Conservation (phyloP, 345 rosid species). For the Brassica incana region DNA sequence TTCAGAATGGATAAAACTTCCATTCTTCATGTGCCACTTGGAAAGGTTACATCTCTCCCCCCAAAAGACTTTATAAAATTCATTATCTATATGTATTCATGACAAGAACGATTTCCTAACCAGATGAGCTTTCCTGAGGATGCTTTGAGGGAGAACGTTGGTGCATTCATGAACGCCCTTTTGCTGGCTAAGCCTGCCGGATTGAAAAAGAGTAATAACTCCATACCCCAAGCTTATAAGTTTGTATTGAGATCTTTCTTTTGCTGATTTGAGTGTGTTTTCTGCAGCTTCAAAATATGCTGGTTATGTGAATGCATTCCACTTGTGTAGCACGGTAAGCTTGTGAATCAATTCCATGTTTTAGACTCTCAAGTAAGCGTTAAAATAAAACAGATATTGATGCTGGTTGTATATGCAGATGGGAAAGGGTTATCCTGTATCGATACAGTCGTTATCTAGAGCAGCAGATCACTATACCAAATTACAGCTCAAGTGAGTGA, state of each 20-base stretch:
- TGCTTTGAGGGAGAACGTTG: conserved; percentile 72
- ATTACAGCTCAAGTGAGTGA: conserved; percentile 44
- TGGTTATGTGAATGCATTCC: conserved; percentile 76
- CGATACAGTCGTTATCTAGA: conserved; percentile 91
- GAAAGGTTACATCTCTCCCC: conserved; percentile 58
- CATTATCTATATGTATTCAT: conserved; percentile 11
- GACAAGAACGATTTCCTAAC: conserved; percentile 15
- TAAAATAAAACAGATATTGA: background rate
- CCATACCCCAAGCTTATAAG: background rate
- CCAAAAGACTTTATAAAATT: background rate
- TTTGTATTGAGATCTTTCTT: background rate
- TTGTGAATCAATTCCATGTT: conserved; percentile 10
- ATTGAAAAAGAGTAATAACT: conserved; percentile 72
- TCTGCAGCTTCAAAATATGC: conserved; percentile 89
- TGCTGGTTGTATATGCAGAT: conserved; percentile 56
- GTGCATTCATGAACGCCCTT: conserved; percentile 92
- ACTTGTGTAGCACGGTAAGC: conserved; percentile 84
- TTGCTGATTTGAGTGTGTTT: conserved; percentile 1
- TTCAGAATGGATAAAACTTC: conserved; percentile 93
- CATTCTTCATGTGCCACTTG: conserved; percentile 86
- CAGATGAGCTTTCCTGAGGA: conserved; percentile 78
- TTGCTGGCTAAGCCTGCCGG: conserved; percentile 93
- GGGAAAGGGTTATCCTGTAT: conserved; percentile 79
- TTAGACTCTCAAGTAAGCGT: background rate
- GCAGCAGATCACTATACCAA: conserved; percentile 81